Conservation (phyloP, 2,329 filamentous ascomycete genomes). For the Pestalotiopsis sp. region DNA sequence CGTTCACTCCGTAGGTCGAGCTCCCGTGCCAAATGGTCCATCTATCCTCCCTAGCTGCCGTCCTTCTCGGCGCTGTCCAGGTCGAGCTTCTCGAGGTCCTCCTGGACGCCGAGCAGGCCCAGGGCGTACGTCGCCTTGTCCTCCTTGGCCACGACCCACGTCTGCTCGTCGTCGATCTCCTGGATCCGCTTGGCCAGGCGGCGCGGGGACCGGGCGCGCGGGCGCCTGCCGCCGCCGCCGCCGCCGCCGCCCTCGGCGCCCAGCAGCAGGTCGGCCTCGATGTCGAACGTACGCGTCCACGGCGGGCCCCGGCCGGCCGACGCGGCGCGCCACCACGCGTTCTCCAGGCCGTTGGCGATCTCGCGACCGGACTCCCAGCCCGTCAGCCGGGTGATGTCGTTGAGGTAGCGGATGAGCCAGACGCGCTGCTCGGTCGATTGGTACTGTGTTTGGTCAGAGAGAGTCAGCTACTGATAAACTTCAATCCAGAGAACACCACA, state of each 20-base stretch:
- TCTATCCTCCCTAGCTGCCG: not conserved
- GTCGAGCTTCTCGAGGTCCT: conserved; percentile 67
- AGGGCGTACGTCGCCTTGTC: conserved; percentile 74
- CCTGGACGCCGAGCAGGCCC: conserved; percentile 75
- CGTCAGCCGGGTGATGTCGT: conserved; percentile 75
- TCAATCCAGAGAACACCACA: not conserved
- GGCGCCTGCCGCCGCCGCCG: conserved; percentile 27
- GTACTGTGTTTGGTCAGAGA: conserved; percentile 53
- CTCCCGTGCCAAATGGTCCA: not conserved
- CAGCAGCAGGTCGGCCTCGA: conserved; percentile 15
- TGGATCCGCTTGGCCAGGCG: conserved; percentile 53
- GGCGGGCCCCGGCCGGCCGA: conserved; percentile 74
- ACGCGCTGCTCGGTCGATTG: conserved; percentile 69
- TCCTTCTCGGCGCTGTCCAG: conserved; percentile 43
- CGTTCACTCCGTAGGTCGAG: not conserved
- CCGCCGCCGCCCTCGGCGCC: too few relatives aligned
- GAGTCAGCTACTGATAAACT: not conserved
- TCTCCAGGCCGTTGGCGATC: conserved; percentile 83
- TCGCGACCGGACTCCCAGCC: conserved; percentile 84
- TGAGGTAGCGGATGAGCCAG: conserved; percentile 74
- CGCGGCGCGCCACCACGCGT: conserved; percentile 75
- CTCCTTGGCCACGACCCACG: conserved; percentile 60
- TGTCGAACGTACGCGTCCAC: conserved; percentile 55
- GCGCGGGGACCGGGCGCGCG: conserved; percentile 47
- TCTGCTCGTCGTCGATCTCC: conserved; percentile 41